Percentiles rank a stretch among this genome's conserved stretches.
Evolutionary conservation across 169 alveolate genomes (phyloP).

Genomic region (Plasmodium vinckei): DNA sequence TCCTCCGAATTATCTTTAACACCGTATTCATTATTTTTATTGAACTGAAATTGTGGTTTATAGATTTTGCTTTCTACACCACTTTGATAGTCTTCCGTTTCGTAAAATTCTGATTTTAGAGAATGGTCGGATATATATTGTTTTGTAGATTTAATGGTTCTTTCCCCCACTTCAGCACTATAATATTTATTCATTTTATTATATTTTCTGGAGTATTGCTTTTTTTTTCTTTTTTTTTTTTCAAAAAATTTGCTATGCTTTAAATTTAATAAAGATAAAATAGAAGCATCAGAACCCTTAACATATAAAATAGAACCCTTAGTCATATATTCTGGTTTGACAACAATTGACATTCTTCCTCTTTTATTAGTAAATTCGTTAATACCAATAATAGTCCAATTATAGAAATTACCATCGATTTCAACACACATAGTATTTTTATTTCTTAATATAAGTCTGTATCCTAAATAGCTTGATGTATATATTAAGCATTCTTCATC

Average conservation of each 20-base stretch:
- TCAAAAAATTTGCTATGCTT: slow-evolving; percentile 69
- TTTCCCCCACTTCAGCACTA: slow-evolving; percentile 2
- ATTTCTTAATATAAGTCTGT: slow-evolving; percentile 65
- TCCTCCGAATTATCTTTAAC: slow-evolving; percentile 58
- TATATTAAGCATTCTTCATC: slow-evolving; percentile 75
- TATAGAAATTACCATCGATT: slow-evolving; percentile 56
- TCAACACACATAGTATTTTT: slow-evolving; percentile 73
- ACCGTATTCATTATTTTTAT: slow-evolving; percentile 23
- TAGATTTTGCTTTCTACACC: background rate
- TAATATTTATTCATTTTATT: background rate
- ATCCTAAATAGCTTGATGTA: slow-evolving; percentile 67
- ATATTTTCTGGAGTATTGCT: background rate
- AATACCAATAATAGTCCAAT: slow-evolving; percentile 74
- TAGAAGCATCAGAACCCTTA: slow-evolving; percentile 75
- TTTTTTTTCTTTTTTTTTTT: slow-evolving; percentile 19
- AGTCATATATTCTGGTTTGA: slow-evolving; percentile 67
- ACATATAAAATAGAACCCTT: slow-evolving; percentile 66
- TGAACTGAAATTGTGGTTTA: background rate
- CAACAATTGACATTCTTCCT: slow-evolving; percentile 75
- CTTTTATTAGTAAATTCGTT: slow-evolving; percentile 74
- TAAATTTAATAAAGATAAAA: slow-evolving; percentile 54
- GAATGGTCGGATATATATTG: background rate
- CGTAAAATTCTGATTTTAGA: background rate
- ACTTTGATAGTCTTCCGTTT: background rate
- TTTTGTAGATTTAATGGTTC: background rate